Base-by-base conservation (phyloP, 805 yeast genomes). In the Brettanomyces nanus region DNA sequence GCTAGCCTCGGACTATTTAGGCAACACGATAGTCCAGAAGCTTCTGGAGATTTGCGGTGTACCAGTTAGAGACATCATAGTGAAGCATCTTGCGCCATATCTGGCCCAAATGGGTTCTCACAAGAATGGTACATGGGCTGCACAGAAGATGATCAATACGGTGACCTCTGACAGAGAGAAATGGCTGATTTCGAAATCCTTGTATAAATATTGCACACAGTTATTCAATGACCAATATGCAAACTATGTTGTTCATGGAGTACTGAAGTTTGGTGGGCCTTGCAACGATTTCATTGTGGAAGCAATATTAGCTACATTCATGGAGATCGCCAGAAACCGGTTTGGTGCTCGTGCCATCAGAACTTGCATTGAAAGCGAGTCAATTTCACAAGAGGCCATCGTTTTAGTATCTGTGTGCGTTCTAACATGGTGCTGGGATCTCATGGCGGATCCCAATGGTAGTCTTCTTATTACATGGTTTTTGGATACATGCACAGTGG, bases 71-170 rank as follows among this genome's bases (percentile, higher is more conserved):
- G 80, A 84, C 47, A 73, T 81, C 56, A 82, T 92, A 85, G 69
- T 92, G 39, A 75, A 81, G 51, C 75, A 74, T 45, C 75, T 94
- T 29, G 66, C 81, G 4, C 94, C 89, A 20, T 85, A 71, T 52
- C 66, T 92, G 45, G 85, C 96, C 1, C 94, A 86, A 49, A 81
- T 90, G 69, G 92, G 97, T 49, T 80, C 86, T 39, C 98, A 92
- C 63, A 92, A 92, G 54, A 92, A 92, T 58, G 98, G 98, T 44
- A 92, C 98, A 4, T 92, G 98, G 98, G 97, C 97, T 2, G 95
- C 95, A 19, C 98, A 92, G 60, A 92, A 90, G 60, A 80, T 92
- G 59, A 87, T 92, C 48, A 82, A 78, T 46, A 78, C 79, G 32
- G 81, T 86, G 4, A 48, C 51, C 14, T 61, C 69, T 45, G 77